These are phyloP conservation scores for Amoeboaphelidium protococcarum DNA, from an alignment of 371 early-diverging fungal genomes.

Conservation along the genomic window DNA sequence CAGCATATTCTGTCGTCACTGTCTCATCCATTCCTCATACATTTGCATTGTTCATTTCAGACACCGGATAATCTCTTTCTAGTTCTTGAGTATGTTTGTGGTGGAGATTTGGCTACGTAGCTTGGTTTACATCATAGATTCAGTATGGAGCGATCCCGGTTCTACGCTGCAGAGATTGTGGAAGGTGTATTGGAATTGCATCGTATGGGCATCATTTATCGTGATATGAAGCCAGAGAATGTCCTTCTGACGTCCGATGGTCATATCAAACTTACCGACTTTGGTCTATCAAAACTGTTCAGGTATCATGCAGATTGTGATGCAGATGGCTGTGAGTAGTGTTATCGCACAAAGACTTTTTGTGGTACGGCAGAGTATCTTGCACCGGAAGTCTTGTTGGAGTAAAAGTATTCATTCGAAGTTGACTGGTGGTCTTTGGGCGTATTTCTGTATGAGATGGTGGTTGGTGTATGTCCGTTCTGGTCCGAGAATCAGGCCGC, in stretches of 20 bases:
- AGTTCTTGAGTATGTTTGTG: background rate
- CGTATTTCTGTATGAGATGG: constrained; percentile 23
- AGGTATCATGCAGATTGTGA: constrained; percentile 3
- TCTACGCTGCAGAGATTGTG: constrained; percentile 29
- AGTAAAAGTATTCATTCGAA: constrained; percentile 13
- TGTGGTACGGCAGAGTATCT: constrained; percentile 10
- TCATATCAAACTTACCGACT: constrained; percentile 11
- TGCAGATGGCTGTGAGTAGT: no score
- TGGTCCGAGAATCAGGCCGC: constrained; percentile 11
- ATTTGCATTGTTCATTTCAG: background rate
- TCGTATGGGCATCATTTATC: constrained; percentile 66
- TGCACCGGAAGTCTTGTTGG: constrained; percentile 26
- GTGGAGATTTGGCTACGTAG: constrained; percentile 7
- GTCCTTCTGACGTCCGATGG: constrained; percentile 11
- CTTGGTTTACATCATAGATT: constrained; percentile 2
- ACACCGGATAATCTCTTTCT: background rate
- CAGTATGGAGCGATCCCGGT: constrained; percentile 14
- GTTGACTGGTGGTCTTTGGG: constrained; percentile 33
- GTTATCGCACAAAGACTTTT: constrained; percentile 4
- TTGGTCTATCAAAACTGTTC: constrained; percentile 9
- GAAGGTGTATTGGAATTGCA: constrained; percentile 67
- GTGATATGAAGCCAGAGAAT: constrained; percentile 77
- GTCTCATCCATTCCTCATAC: constrained; percentile 11
- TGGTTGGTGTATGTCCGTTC: constrained; percentile 19
- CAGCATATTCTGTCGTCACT: constrained; percentile 9